These are phyloP conservation scores for Luffa aegyptiaca DNA, from an alignment of 306 rosid genomes.

Conservation along the genomic window DNA sequence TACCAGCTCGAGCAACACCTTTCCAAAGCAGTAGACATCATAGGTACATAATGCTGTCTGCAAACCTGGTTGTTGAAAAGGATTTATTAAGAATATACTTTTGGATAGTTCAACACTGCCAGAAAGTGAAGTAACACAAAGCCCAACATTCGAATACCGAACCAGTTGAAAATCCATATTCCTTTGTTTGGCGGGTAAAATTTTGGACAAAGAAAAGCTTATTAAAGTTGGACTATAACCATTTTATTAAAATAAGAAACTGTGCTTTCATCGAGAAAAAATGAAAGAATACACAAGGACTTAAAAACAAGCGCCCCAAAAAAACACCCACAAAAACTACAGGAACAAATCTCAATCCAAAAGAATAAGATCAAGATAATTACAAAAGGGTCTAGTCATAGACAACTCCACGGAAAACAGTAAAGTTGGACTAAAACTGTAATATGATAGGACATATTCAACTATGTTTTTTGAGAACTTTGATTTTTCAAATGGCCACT, in stretches of 20 bases:
- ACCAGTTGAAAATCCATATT: background rate
- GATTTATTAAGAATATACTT: background rate
- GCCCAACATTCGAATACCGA: background rate
- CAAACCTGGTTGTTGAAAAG: constrained; percentile 41
- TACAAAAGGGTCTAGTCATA: too few relatives aligned
- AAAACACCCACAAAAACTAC: too few relatives aligned
- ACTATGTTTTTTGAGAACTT: background rate
- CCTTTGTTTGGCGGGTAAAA: background rate
- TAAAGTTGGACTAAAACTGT: background rate
- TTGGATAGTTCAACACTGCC: background rate
- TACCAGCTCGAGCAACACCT: constrained; percentile 79
- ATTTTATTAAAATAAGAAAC: too few relatives aligned
- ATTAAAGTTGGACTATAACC: background rate
- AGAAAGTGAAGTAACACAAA: background rate
- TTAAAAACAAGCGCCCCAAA: too few relatives aligned
- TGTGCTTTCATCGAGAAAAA: too few relatives aligned
- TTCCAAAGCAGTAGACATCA: constrained; percentile 91
- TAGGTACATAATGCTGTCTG: constrained; percentile 57
- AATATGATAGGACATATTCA: background rate
- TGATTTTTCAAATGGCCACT: background rate
- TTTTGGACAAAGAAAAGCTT: background rate
- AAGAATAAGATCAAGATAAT: too few relatives aligned
- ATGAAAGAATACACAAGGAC: too few relatives aligned
- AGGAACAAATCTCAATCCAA: too few relatives aligned
- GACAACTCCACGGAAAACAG: too few relatives aligned